Conservation (phyloP, 345 rosid species). For the Geranium rotundifolium region DNA sequence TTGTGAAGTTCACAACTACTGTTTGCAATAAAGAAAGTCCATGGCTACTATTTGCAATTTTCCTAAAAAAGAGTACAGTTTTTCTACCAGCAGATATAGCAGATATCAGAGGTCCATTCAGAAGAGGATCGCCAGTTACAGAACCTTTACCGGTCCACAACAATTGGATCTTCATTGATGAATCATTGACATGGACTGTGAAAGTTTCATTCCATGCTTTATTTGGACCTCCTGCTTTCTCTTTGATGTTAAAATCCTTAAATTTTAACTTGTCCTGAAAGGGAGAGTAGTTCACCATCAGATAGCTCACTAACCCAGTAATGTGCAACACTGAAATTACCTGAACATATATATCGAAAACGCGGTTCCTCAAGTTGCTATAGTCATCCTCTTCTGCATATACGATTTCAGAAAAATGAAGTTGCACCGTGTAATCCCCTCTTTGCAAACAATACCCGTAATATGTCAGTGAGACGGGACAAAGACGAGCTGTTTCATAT, state of each 20-base stretch:
- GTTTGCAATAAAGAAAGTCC: too few species aligned
- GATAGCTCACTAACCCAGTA: background rate
- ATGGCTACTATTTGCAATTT: too few species aligned
- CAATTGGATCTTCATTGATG: background rate
- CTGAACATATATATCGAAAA: conserved; percentile 20
- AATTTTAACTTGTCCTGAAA: background rate
- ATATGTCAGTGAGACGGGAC: conserved; percentile 17
- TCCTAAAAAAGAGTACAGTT: too few species aligned
- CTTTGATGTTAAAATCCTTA: background rate
- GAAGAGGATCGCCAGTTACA: background rate
- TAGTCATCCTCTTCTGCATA: conserved; percentile 10
- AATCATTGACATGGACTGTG: background rate
- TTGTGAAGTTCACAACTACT: too few species aligned
- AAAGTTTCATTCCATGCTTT: background rate
- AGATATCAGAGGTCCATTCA: background rate
- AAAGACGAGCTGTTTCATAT: conserved; percentile 12
- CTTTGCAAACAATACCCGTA: conserved; percentile 14
- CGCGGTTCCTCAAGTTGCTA: conserved; percentile 10
- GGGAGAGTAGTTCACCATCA: background rate
- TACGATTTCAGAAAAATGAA: conserved; percentile 15
- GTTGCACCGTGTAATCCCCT: conserved; percentile 13
- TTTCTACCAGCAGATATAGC: background rate
- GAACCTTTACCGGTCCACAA: background rate
- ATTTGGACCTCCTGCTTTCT: background rate
- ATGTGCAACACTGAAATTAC: background rate